A percentile compares a stretch with the other conserved stretches of the same genome.
Evolutionary conservation across 2,329 filamentous ascomycete species (phyloP).

Genomic region (Pestalotiopsis sp.): DNA sequence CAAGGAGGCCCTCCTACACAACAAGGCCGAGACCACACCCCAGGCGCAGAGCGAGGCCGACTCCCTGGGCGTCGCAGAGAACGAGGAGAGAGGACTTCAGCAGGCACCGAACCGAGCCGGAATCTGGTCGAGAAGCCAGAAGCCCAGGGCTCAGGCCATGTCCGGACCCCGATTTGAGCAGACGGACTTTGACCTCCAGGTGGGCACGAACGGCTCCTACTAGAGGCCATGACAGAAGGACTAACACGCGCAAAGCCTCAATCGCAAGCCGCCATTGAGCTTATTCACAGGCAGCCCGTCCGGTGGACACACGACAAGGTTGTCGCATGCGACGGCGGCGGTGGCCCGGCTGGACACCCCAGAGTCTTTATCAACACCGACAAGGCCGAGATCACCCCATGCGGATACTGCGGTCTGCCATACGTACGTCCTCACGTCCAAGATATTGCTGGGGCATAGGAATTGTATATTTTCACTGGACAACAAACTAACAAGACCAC

Average conservation of each 20-base stretch:
- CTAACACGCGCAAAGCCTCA: slow-evolving; percentile 66
- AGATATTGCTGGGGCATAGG: background rate
- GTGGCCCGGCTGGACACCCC: slow-evolving; percentile 87
- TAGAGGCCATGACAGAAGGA: background rate
- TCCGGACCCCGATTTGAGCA: slow-evolving; percentile 94
- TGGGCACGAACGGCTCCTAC: slow-evolving; percentile 46
- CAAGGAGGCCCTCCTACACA: slow-evolving; percentile 37
- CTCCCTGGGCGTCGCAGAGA: slow-evolving; percentile 35
- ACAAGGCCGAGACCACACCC: slow-evolving; percentile 44
- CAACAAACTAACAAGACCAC: slow-evolving; percentile 18
- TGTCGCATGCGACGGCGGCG: slow-evolving; percentile 90
- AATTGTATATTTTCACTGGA: background rate
- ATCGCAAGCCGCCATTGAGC: slow-evolving; percentile 86
- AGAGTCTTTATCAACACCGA: slow-evolving; percentile 97
- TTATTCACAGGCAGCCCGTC: slow-evolving; percentile 95
- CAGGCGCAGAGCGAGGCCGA: slow-evolving; percentile 45
- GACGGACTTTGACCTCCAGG: slow-evolving; percentile 91
- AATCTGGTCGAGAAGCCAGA: slow-evolving; percentile 87
- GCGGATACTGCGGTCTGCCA: slow-evolving; percentile 91
- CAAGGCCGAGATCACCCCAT: slow-evolving; percentile 89
- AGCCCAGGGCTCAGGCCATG: slow-evolving; percentile 82
- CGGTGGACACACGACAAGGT: slow-evolving; percentile 83
- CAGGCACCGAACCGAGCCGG: slow-evolving; percentile 86
- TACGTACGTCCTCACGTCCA: slow-evolving; percentile 66
- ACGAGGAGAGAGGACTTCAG: slow-evolving; percentile 52